These are phyloP conservation scores for Brettanomyces sp. DNA, from an alignment of 805 yeast species.

Conservation along the genomic window DNA sequence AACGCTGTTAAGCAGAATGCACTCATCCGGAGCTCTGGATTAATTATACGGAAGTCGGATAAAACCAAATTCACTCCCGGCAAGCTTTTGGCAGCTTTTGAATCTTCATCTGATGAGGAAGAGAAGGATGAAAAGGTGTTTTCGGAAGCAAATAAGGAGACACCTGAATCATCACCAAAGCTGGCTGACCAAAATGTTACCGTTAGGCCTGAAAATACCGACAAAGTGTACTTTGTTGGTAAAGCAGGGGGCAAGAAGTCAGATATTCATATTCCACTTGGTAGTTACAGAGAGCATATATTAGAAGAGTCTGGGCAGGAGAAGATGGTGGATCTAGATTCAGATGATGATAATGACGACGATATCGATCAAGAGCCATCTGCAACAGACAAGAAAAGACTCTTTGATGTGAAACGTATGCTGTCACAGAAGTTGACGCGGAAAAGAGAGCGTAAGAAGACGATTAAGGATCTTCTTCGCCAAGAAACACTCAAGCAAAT, in stretches of 20 bases:
- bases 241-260: neutral
- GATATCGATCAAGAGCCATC: neutral
- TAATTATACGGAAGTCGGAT: constrained; percentile 10
- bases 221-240: no score
- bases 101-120: constrained; percentile 12
- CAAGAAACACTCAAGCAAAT: constrained; percentile 1
- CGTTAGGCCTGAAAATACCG: neutral
- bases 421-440: neutral
- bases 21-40: constrained; percentile 10
- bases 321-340: constrained; percentile 1
- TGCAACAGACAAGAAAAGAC: neutral
- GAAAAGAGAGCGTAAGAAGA: neutral
- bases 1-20: constrained; percentile 8
- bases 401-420: constrained; percentile 1
- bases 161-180: constrained; percentile 7
- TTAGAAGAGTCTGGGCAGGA: neutral
- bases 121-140: constrained; percentile 6
- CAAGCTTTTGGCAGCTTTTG: constrained; percentile 14
- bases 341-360: neutral
- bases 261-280: neutral
- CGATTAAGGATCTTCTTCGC: neutral
- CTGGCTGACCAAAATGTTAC: neutral
- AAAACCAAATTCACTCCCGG: constrained; percentile 14
- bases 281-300: neutral
- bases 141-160: constrained; percentile 2